Evolutionary conservation across 2,329 filamentous ascomycete genomes (phyloP).

Genomic region (Penicillium sp.): DNA sequence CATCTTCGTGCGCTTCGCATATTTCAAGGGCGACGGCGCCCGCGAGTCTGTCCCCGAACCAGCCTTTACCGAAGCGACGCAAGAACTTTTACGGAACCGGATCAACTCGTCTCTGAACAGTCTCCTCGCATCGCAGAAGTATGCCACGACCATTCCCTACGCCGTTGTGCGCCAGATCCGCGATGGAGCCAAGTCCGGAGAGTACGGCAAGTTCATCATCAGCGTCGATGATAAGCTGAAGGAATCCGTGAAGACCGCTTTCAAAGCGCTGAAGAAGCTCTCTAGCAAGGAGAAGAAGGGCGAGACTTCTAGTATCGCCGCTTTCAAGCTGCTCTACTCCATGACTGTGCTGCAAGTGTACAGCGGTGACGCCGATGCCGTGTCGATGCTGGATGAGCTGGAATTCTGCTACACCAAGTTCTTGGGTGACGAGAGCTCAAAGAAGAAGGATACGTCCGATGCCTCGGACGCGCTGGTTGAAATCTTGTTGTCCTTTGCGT

Average conservation of each 20-base stretch:
- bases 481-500: slow-evolving; percentile 82
- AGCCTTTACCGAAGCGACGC: slow-evolving; percentile 44
- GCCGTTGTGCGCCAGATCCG: slow-evolving; percentile 40
- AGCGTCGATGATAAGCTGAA: slow-evolving; percentile 45
- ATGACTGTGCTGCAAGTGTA: slow-evolving; percentile 84
- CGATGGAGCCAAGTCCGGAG: slow-evolving; percentile 33
- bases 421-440: slow-evolving; percentile 47
- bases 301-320: slow-evolving; percentile 46
- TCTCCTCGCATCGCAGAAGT: slow-evolving; percentile 42
- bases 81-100: slow-evolving; percentile 51
- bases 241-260: slow-evolving; percentile 40
- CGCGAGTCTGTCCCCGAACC: slow-evolving; percentile 35
- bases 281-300: slow-evolving; percentile 47
- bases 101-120: slow-evolving; percentile 53
- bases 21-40: slow-evolving; percentile 42
- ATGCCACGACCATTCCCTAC: slow-evolving; percentile 37
- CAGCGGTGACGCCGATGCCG: slow-evolving; percentile 79
- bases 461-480: slow-evolving; percentile 72
- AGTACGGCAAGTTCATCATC: slow-evolving; percentile 43
- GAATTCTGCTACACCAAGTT: slow-evolving; percentile 66
- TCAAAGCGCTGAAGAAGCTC: slow-evolving; percentile 38
- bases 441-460: slow-evolving; percentile 47
- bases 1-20: slow-evolving; percentile 47
- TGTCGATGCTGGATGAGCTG: slow-evolving; percentile 77
- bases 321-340: slow-evolving; percentile 74